These are phyloP conservation scores for Hygrophila difformis DNA, from an alignment of 257 asterid species.

Conservation along the genomic window DNA sequence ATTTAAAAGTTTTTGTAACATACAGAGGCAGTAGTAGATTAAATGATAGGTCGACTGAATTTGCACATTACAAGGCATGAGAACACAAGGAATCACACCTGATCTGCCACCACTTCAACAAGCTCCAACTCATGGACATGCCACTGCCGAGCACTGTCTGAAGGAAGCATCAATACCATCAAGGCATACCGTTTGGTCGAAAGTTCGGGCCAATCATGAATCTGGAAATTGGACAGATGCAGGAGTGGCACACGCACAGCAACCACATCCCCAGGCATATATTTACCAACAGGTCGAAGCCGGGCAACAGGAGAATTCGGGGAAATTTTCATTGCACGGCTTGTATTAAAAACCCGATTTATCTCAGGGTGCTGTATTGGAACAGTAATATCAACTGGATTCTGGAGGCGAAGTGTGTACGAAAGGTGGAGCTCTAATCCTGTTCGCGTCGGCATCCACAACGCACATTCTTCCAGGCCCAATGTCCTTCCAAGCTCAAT, in stretches of 20 bases:
- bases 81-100: conserved; percentile 38
- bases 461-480: conserved; percentile 87
- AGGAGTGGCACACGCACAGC: conserved; percentile 92
- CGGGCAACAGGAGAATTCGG: conserved; percentile 85
- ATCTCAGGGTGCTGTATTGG: conserved; percentile 81
- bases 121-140: conserved; percentile 94
- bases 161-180: conserved; percentile 97
- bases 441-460: conserved; percentile 96
- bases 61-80: conserved; percentile 8
- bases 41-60: not conserved
- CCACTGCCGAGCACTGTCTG: conserved; percentile 96
- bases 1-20: not conserved
- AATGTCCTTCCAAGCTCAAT: conserved; percentile 92
- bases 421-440: conserved; percentile 96
- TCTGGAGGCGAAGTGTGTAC: conserved; percentile 82
- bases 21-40: not conserved
- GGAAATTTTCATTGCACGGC: conserved; percentile 66
- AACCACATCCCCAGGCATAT: conserved; percentile 90
- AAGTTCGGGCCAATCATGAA: conserved; percentile 94
- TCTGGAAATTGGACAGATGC: conserved; percentile 83
- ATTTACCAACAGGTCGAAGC: conserved; percentile 62
- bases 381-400: conserved; percentile 80
- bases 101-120: conserved; percentile 98
- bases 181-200: conserved; percentile 86
- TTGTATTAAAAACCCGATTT: conserved; percentile 69